Conservation (phyloP, 108 stramenopile species). For the Epipyxis sp. region DNA sequence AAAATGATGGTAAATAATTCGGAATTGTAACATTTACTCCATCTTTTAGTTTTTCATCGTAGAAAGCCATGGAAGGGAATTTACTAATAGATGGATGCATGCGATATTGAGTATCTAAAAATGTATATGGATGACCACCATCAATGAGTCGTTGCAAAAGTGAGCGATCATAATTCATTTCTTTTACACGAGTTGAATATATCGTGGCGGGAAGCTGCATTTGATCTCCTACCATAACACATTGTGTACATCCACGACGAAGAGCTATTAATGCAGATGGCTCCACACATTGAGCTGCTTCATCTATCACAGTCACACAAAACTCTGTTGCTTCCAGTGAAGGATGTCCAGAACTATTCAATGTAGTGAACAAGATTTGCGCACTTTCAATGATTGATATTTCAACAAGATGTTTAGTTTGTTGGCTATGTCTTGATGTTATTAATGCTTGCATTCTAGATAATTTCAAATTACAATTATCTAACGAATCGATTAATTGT, state of each 20-base stretch:
- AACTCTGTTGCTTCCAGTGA: constrained; percentile 72
- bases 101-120: constrained; percentile 94
- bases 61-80: constrained; percentile 79
- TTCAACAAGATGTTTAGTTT: constrained; percentile 48
- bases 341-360: constrained; percentile 79
- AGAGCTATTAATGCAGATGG: constrained; percentile 87
- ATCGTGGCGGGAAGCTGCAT: constrained; percentile 98
- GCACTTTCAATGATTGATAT: constrained; percentile 75
- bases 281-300: constrained; percentile 94
- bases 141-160: constrained; percentile 94
- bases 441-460: background rate
- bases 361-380: constrained; percentile 91
- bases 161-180: constrained; percentile 79
- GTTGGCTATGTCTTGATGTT: background rate
- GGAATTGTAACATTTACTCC: constrained; percentile 42
- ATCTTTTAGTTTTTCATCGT: constrained; percentile 60
- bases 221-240: constrained; percentile 92
- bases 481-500: background rate
- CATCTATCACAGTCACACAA: constrained; percentile 94
- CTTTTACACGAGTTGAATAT: constrained; percentile 70
- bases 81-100: constrained; percentile 95
- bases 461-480: background rate
- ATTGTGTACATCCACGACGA: constrained; percentile 73
- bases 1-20: constrained; percentile 34
- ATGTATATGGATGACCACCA: constrained; percentile 76